Evolutionary conservation across 306 rosid species (phyloP), one percentile per base, ranked within the genome.

Genomic region (Clitoria ternatea): DNA sequence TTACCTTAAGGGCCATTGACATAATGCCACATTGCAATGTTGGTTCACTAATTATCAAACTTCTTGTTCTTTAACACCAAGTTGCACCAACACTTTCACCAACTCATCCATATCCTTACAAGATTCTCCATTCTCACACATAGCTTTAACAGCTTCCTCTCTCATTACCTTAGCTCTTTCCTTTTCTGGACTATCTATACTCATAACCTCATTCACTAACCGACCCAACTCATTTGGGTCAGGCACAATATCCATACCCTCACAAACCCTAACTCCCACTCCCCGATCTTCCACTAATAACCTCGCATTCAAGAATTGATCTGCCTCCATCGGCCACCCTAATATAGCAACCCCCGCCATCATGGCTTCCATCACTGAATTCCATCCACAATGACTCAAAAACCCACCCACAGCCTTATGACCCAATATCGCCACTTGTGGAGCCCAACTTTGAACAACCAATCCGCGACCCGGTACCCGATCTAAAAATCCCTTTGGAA

Each of bases 241-340:
- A 0, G 92, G 92, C 11, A 86, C 88, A 3, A 68, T 62, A 29
- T 80, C 30, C 1, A 59, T 74, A 2, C 96, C 96, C 14, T 86
- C 86, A 2, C 90, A 86, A 9, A 73, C 80, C 26, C 36, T 69
- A 18, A 80, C 77, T 0, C 84, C 96, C 36, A 85, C 63, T 0
- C 88, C 88, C 76, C 56, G 26, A 2, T 81, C 79, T 68, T 91
- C 92, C 57, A 79, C 89, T 72, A 91, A 17, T n/a, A 88, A 18
- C 76, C 69, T 67, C 0, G 88, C 88, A 8, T 85, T 88, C 54
- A 86, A 66, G 6, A 62, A 84, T 56, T 88, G 96, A 70, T 88
- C 97, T 0, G 97, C 96, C 66, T 91, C 92, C 96, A 91, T 88
- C 0, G 97, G 97, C 97, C 97, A 91, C 1, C 85, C 96, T 49